Evolutionary conservation across 2,329 filamentous ascomycete species (phyloP).

Genomic region (Sclerotinia nivalis): DNA sequence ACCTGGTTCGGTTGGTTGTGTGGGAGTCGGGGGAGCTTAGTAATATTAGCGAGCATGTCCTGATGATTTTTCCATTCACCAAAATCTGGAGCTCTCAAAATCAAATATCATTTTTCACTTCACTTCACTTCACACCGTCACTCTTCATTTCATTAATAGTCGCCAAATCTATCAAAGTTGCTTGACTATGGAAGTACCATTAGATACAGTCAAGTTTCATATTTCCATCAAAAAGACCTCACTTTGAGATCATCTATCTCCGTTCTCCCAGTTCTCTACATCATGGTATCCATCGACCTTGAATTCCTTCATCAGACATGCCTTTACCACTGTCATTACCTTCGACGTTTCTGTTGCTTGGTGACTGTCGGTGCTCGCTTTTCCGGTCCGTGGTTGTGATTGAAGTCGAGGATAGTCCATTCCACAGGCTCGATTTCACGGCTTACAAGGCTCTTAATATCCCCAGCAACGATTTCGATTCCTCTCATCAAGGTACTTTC

Average conservation of each 20-base stretch:
- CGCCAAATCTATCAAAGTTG: rapidly evolving
- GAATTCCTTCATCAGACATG: no score
- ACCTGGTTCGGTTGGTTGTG: neutral
- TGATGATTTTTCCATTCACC: neutral
- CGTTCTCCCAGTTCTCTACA: neutral
- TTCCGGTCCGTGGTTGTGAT: neutral
- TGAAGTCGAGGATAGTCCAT: neutral
- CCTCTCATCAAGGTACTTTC: neutral
- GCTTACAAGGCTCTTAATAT: neutral
- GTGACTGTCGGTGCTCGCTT: neutral
- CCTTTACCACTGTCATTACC: neutral
- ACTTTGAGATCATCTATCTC: neutral
- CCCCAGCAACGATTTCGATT: neutral
- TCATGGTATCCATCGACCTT: neutral
- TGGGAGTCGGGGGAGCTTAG: neutral
- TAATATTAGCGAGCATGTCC: neutral
- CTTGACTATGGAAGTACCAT: neutral
- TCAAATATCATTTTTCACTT: neutral
- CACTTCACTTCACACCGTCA: neutral
- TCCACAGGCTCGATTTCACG: neutral
- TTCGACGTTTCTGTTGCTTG: neutral
- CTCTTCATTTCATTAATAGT: neutral
- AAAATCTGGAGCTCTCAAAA: neutral
- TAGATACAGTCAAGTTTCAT: no score
- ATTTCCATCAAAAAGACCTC: neutral